A percentile compares a stretch with the other conserved stretches of the same genome.
phyloP scores from a whole-genome alignment of 306 rosid species.

The Purshia tridentata region DNA sequence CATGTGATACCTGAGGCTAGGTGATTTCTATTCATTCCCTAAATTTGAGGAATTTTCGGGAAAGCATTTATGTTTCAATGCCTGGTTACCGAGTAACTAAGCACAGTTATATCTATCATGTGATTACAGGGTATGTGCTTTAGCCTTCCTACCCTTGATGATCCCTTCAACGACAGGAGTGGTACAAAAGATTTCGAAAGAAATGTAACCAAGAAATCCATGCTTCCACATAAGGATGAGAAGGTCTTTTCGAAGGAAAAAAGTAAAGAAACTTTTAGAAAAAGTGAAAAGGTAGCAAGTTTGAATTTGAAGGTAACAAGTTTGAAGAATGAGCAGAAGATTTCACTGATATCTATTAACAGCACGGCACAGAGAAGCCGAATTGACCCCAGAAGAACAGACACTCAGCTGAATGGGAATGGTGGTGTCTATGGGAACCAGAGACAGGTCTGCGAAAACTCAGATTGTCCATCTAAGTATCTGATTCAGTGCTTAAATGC shows the following conservation, averaged over 20 bases:
- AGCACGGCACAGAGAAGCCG: conserved; percentile 20
- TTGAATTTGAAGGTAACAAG: conserved; percentile 13
- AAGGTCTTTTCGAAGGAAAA: conserved; percentile 35
- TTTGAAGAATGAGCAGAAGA: conserved; percentile 26
- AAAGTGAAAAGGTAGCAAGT: conserved; percentile 8
- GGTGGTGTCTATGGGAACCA: conserved; percentile 17
- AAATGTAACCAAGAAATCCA: conserved; percentile 30
- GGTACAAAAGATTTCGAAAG: conserved; percentile 48
- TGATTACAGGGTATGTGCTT: conserved; percentile 85
- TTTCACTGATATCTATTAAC: conserved; percentile 13
- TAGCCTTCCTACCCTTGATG: conserved; percentile 80
- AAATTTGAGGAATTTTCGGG: neutral
- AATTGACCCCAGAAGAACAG: conserved; percentile 25
- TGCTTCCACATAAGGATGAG: conserved; percentile 30
- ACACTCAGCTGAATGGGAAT: conserved; percentile 29
- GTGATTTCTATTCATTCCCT: neutral
- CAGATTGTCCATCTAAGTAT: conserved; percentile 70
- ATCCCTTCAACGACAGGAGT: conserved; percentile 77
- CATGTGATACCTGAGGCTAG: neutral
- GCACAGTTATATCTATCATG: conserved; percentile 13
- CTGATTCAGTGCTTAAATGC: conserved; percentile 71
- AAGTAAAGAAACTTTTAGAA: conserved; percentile 26
- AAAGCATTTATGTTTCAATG: neutral
- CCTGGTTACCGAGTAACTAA: neutral
- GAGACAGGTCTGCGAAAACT: conserved; percentile 32